A percentile compares a stretch with the other conserved stretches of the same genome.
These are phyloP conservation scores for Hordeum marinum DNA, from an alignment of 176 grass and related monocot species.

Conservation along the genomic window DNA sequence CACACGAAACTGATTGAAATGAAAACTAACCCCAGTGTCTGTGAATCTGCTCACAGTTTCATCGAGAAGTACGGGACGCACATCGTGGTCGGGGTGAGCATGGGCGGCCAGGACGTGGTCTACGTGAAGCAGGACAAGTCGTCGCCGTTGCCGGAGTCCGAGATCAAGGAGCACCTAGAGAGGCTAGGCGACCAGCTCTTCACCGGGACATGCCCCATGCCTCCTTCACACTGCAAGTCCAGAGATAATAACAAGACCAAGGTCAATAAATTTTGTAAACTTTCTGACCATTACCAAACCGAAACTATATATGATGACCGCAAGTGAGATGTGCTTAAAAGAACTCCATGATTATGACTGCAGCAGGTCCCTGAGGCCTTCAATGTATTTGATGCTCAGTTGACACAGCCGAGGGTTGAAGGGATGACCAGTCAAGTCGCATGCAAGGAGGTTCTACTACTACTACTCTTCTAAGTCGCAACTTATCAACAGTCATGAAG, in stretches of 20 bases:
- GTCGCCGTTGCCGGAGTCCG: conserved; percentile 50
- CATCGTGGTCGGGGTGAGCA: conserved; percentile 61
- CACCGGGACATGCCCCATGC: conserved; percentile 70
- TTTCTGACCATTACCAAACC: not conserved
- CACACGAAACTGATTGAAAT: no score
- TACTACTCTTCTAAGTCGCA: not conserved
- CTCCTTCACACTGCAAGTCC: conserved; percentile 46
- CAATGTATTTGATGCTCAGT: conserved; percentile 64
- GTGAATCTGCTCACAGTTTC: conserved; percentile 42
- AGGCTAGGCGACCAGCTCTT: conserved; percentile 83
- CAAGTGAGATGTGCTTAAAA: not conserved
- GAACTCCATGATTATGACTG: not conserved
- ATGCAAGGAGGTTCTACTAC: conserved; percentile 62
- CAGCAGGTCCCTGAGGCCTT: conserved; percentile 69
- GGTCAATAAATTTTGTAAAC: conserved; percentile 20
- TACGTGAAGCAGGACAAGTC: conserved; percentile 80
- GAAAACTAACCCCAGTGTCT: not conserved
- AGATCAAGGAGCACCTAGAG: conserved; percentile 79
- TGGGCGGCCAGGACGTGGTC: conserved; percentile 91
- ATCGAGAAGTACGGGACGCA: conserved; percentile 89
- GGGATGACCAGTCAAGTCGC: conserved; percentile 42
- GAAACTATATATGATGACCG: not conserved
- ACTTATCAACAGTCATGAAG: not conserved
- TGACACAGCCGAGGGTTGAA: conserved; percentile 37
- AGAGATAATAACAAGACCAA: conserved; percentile 67